Conservation (phyloP, 768 basidiomycete species). For the Russula griseocarnosa region DNA sequence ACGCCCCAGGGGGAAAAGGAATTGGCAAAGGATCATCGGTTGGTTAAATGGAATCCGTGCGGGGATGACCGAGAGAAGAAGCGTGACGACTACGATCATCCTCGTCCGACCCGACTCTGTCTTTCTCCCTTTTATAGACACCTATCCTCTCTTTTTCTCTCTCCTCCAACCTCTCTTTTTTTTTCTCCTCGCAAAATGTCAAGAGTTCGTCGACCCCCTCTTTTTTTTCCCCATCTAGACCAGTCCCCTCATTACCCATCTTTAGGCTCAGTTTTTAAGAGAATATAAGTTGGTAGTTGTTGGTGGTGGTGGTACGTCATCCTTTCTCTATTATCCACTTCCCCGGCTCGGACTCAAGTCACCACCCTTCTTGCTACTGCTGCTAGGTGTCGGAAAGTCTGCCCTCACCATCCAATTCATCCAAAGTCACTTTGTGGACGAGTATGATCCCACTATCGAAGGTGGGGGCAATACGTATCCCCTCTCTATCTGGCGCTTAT, state of each 20-base stretch:
- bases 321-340: no score
- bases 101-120: not conserved
- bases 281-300: conserved; percentile 99
- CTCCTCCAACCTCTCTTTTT: not conserved
- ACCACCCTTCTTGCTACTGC: no score
- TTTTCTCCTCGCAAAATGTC: conserved; percentile 32
- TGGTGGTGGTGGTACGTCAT: conserved; percentile 82
- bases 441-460: conserved; percentile 95
- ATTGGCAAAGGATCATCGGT: not conserved
- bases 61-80: not conserved
- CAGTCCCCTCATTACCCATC: not conserved
- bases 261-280: conserved; percentile 80
- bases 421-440: conserved; percentile 90
- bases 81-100: not conserved
- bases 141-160: not conserved
- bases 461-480: conserved; percentile 40
- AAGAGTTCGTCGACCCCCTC: conserved; percentile 30
- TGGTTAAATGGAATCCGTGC: not conserved
- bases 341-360: no score
- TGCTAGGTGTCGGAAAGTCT: conserved; percentile 73
- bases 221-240: not conserved
- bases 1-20: not conserved
- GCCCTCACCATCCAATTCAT: conserved; percentile 98
- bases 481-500: conserved; percentile 2
- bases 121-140: conserved; percentile 2